These are phyloP conservation scores for Cladosporium sp. DNA, from an alignment of 2,329 filamentous ascomycete species.

Conservation along the genomic window DNA sequence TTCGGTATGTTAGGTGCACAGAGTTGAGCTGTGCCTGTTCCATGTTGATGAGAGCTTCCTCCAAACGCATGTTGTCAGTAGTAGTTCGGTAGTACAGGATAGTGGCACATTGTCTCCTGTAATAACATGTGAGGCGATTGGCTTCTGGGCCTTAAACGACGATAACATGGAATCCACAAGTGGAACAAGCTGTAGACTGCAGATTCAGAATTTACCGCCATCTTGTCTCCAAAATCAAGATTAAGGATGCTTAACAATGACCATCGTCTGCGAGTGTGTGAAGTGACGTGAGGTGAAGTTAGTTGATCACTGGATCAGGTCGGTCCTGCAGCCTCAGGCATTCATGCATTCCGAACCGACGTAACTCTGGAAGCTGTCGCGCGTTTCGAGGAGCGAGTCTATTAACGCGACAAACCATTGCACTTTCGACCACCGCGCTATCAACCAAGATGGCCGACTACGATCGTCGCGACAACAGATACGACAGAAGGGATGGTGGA, in stretches of 20 bases:
- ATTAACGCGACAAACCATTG: conserved; percentile 9
- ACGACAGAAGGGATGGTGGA: neutral
- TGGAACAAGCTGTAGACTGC: no score
- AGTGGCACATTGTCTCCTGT: no score
- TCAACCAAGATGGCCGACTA: conserved; percentile 18
- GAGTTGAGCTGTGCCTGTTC: neutral
- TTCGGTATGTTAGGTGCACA: neutral
- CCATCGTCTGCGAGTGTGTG: neutral
- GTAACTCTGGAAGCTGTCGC: conserved; percentile 14
- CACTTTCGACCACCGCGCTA: neutral
- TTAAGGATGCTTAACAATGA: neutral
- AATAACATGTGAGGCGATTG: no score
- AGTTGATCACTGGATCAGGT: neutral
- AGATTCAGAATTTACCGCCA: no score
- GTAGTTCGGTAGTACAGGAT: neutral
- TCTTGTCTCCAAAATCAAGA: no score
- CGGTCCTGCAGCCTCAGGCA: neutral
- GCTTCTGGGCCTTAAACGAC: no score
- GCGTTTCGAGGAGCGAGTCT: conserved; percentile 13
- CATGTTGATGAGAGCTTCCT: fast-evolving
- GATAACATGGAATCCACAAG: no score
- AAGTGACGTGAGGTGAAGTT: neutral
- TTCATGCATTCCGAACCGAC: neutral
- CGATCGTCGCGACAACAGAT: conserved; percentile 19
- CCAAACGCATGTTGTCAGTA: neutral